Evolutionary conservation across 192 early-diverging fungal genomes (phyloP), one percentile per base, ranked within the genome.

Genomic region (Backusella morwellensis): DNA sequence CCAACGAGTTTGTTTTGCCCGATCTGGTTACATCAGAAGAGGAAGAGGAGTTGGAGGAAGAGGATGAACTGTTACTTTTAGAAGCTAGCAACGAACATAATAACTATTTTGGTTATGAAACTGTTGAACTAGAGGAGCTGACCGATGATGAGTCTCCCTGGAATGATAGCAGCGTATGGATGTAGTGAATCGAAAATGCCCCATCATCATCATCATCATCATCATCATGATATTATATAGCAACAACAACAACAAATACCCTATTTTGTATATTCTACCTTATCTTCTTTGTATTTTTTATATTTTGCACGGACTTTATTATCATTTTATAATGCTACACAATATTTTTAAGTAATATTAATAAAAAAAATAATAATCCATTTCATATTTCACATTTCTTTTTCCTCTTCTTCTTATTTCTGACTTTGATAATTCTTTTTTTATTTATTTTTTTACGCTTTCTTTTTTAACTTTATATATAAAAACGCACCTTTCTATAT

Each of bases 51-150:
- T 52, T 68, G 14, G 70, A 73, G 11, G 47, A 72, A 50, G 42
- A 72, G 50, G 72, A 74, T 38, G 72, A 74, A 2, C 5, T 35
- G 19, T 50, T 21, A 29, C 34, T 21, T 63, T 23, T 73, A 59
- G 23, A 47, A 63, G 6, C 12, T 63, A 63, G 23, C 29, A 63
- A 29, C 26, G 23, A 59, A 21, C 54, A 63, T 29, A 23, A 29
- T 63, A 54, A 7, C n/a, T 52, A 42, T 73, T 73, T 32, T 75
- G 8, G 66, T 50, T 69, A 80, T 50, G 70, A 66, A 32, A 73
- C 66, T 41, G 56, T 78, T 66, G 82, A 81, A 8, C 75, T 85
- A 75, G 83, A 84, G 7, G 81, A 82, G 12, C 41, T 85, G 2
- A 80, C 75, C 50, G 75, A 74, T 56, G 72, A 74, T 80, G 19